Percentiles rank a stretch among this genome's conserved stretches.
phyloP scores from a whole-genome alignment of 331 rosid species.

The Dryas integrifolia region DNA sequence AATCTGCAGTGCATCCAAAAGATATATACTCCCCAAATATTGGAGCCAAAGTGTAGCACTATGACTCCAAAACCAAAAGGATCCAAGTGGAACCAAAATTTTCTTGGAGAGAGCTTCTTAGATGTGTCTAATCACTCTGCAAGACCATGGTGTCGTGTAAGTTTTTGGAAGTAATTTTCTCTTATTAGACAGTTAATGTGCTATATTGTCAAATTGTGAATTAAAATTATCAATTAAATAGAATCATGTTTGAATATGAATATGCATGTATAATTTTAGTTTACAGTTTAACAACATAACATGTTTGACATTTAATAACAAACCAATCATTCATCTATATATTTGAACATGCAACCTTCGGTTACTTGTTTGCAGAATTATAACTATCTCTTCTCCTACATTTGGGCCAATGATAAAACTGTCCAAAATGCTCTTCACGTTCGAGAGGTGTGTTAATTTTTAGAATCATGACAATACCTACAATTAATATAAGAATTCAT shows the following conservation, averaged over 20 bases:
- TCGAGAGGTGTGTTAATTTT: background rate
- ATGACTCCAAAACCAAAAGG: background rate
- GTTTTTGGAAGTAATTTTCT: too few species aligned
- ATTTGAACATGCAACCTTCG: background rate
- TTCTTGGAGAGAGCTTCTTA: background rate
- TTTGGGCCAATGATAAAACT: conserved; percentile 1
- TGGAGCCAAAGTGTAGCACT: background rate
- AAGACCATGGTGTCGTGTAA: conserved; percentile 3
- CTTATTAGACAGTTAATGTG: too few species aligned
- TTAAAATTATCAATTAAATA: too few species aligned
- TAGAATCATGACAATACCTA: too few species aligned
- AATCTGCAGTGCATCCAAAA: conserved; percentile 3
- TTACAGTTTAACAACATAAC: background rate
- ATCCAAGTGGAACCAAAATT: background rate
- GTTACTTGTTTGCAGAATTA: background rate
- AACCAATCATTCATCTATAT: too few species aligned
- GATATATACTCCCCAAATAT: background rate
- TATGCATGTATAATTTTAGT: too few species aligned
- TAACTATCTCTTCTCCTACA: background rate
- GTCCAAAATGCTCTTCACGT: conserved; percentile 1
- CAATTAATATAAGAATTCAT: too few species aligned
- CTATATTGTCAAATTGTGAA: too few species aligned
- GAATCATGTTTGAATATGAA: too few species aligned
- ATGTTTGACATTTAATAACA: too few species aligned
- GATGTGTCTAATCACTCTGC: background rate